Conservation (phyloP, 2,329 filamentous ascomycete genomes). For the Aureobasidium sp. region DNA sequence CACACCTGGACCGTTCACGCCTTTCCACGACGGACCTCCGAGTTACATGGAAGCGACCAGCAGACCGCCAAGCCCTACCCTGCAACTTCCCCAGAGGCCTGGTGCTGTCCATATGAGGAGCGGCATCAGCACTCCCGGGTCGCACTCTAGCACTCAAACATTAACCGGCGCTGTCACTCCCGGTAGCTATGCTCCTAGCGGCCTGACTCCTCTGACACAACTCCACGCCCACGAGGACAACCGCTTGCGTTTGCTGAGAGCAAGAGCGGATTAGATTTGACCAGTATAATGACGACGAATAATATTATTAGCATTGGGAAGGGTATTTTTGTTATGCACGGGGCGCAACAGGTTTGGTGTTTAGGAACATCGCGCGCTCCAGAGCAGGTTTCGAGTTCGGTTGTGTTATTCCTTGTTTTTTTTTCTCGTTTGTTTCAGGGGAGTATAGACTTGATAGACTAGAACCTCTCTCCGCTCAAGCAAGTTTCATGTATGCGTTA, state of each 20-base stretch:
- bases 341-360: background rate
- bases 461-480: background rate
- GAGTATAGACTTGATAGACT: background rate
- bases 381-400: background rate
- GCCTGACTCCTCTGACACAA: background rate
- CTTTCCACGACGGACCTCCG: constrained; percentile 33
- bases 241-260: background rate
- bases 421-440: background rate
- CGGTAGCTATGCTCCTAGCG: background rate
- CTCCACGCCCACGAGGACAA: constrained; percentile 5
- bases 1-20: constrained; percentile 33
- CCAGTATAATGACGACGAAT: background rate
- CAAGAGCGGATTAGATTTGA: background rate
- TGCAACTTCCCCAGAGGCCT: constrained; percentile 15
- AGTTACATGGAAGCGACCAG: constrained; percentile 38
- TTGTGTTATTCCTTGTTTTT: background rate
- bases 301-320: background rate
- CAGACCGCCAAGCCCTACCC: constrained; percentile 31
- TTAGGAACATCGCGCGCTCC: background rate
- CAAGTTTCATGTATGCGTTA: too few relatives aligned
- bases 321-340: background rate
- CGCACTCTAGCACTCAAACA: constrained; percentile 11
- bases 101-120: constrained; percentile 21
- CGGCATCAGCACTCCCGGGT: constrained; percentile 19
- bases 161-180: constrained; percentile 2